Evolutionary conservation across 2,329 filamentous ascomycete genomes (phyloP).

Genomic region (Byssothecium circinans): DNA sequence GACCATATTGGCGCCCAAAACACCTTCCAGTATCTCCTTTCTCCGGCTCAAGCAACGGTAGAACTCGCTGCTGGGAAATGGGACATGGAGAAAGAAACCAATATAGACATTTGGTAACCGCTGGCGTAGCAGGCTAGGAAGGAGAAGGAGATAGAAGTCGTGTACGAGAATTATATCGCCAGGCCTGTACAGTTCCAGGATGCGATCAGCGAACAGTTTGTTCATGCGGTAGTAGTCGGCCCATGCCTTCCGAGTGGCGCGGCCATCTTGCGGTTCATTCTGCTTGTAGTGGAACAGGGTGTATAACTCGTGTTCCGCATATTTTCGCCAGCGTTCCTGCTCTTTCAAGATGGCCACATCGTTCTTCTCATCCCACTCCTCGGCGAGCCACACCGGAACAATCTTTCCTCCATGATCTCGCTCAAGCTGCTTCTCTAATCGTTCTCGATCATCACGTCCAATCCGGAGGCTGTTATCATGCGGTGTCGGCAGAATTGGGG

Average conservation of each 20-base stretch:
- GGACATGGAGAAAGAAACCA: slow-evolving; percentile 90
- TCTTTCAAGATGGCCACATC: slow-evolving; percentile 74
- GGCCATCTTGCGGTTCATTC: slow-evolving; percentile 84
- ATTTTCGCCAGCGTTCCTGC: slow-evolving; percentile 83
- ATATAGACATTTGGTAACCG: slow-evolving; percentile 87
- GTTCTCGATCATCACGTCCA: slow-evolving; percentile 67
- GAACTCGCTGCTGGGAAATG: slow-evolving; percentile 95
- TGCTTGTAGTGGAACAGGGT: slow-evolving; percentile 96
- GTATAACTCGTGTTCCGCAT: slow-evolving; percentile 89
- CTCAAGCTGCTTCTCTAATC: slow-evolving; percentile 73
- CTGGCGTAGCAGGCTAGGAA: slow-evolving; percentile 86
- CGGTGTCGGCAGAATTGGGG: slow-evolving; percentile 59
- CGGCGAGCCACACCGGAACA: slow-evolving; percentile 84
- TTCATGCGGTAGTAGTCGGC: slow-evolving; percentile 93
- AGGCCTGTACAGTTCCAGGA: slow-evolving; percentile 85
- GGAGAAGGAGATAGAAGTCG: slow-evolving; percentile 88
- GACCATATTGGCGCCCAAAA: slow-evolving; percentile 88
- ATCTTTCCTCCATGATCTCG: slow-evolving; percentile 76
- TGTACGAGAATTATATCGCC: slow-evolving; percentile 92
- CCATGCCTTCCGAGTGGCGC: slow-evolving; percentile 81
- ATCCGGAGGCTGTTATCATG: slow-evolving; percentile 71
- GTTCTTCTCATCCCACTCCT: slow-evolving; percentile 70
- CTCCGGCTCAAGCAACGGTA: slow-evolving; percentile 83
- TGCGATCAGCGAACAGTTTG: slow-evolving; percentile 85
- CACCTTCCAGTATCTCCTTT: slow-evolving; percentile 87